phyloP scores from a whole-genome alignment of 2,329 filamentous ascomycete genomes.

The Thelonectria olida region DNA sequence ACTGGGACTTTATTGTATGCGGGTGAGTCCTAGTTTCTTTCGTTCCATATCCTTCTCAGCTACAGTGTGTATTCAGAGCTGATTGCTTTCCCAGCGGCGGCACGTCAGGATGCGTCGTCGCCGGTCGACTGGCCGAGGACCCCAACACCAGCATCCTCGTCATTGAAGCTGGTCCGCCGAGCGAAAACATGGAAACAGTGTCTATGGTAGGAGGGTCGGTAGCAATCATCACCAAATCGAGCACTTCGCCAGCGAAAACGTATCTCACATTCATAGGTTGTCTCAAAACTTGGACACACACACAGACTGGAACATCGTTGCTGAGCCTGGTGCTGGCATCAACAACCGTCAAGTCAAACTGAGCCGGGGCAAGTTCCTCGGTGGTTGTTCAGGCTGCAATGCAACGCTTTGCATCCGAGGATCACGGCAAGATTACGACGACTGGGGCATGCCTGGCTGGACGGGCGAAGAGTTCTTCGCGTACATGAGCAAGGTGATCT shows the following conservation, averaged over 20 bases:
- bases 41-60: background rate
- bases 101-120: constrained; percentile 50
- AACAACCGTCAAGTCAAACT: constrained; percentile 56
- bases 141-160: constrained; percentile 43
- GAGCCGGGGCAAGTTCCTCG: constrained; percentile 58
- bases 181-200: constrained; percentile 56
- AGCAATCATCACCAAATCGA: no score
- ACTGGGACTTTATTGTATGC: constrained; percentile 45
- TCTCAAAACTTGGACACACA: constrained; percentile 56
- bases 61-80: background rate
- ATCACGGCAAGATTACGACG: constrained; percentile 59
- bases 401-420: constrained; percentile 60
- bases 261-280: constrained; percentile 41
- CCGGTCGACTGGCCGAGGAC: constrained; percentile 46
- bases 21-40: constrained; percentile 36
- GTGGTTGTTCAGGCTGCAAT: constrained; percentile 59
- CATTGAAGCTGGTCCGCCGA: constrained; percentile 50
- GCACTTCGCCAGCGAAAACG: background rate
- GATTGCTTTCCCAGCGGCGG: constrained; percentile 41
- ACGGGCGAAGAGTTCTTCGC: constrained; percentile 64
- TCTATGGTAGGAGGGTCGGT: constrained; percentile 57
- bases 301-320: constrained; percentile 62
- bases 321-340: constrained; percentile 49
- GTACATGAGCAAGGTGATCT: constrained; percentile 62
- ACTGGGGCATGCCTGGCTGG: constrained; percentile 65